Evolutionary conservation across 345 rosid genomes (phyloP).

Genomic region (Melaleuca quinquenervia): DNA sequence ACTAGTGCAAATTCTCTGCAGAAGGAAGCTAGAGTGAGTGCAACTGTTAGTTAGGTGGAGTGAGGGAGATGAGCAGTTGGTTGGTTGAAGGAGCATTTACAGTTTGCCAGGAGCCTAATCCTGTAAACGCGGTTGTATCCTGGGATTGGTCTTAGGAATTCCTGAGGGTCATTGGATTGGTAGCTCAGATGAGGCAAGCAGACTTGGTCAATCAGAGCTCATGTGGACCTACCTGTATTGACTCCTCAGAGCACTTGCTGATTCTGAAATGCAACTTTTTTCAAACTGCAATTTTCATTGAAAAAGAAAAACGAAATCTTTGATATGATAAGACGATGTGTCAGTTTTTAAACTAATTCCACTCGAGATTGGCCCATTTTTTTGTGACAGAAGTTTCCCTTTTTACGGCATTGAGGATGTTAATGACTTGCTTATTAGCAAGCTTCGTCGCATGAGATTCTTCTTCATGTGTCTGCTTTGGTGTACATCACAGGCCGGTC

Average conservation of each 20-base stretch:
- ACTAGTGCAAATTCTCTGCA: not conserved
- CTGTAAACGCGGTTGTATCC: not conserved
- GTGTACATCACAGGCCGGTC: conserved; percentile 13
- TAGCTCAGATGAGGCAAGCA: not conserved
- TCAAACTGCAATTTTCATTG: not conserved
- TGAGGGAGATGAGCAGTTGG: not conserved
- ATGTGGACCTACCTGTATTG: no score
- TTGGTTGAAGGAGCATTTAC: not conserved
- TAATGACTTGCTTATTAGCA: not conserved
- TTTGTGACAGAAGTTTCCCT: not conserved
- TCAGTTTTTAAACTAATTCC: not conserved
- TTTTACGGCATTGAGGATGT: not conserved
- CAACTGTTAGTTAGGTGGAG: not conserved
- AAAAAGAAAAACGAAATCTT: not conserved
- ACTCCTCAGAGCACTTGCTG: not conserved
- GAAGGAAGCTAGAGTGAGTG: not conserved
- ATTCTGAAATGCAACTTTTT: not conserved
- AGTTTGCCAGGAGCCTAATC: not conserved
- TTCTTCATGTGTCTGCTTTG: not conserved
- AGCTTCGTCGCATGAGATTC: not conserved
- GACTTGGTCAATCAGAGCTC: not conserved
- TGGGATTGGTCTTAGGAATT: not conserved
- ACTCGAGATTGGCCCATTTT: not conserved
- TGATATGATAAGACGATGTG: not conserved
- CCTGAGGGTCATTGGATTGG: not conserved